phyloP scores from a whole-genome alignment of 2,329 filamentous ascomycete genomes.

The Beauveria sp. region DNA sequence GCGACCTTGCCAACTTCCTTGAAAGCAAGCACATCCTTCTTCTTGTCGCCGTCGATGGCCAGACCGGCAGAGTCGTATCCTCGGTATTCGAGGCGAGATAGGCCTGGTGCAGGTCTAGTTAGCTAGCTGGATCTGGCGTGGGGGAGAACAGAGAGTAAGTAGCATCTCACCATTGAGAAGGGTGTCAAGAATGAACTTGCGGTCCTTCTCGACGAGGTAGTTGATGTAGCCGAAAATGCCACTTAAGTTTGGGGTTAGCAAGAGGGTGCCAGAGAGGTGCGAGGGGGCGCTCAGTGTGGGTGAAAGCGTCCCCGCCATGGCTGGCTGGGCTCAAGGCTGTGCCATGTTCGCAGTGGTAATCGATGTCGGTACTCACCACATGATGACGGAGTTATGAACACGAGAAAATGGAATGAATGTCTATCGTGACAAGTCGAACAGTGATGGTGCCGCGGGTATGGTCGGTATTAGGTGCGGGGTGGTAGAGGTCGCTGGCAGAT shows the following conservation, averaged over 20 bases:
- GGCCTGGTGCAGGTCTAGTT: constrained; percentile 48
- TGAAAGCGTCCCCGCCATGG: not conserved
- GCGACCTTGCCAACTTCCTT: constrained; percentile 99
- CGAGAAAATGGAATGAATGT: not conserved
- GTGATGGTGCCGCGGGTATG: not conserved
- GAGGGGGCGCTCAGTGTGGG: not conserved
- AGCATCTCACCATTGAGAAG: constrained; percentile 72
- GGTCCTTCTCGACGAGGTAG: constrained; percentile 98
- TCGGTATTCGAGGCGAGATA: constrained; percentile 93
- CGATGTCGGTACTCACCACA: constrained; percentile 2
- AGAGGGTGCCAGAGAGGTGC: not conserved
- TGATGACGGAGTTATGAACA: not conserved
- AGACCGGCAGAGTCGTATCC: constrained; percentile 97
- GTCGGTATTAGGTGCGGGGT: constrained; percentile 2
- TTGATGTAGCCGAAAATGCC: constrained; percentile 99
- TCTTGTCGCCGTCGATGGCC: constrained; percentile 95
- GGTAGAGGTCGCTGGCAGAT: not conserved
- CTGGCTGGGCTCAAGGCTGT: not conserved
- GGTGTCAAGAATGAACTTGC: constrained; percentile 91
- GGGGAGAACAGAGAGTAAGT: not conserved
- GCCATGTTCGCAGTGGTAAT: not conserved
- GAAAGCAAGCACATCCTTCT: constrained; percentile 93
- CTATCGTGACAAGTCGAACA: not conserved
- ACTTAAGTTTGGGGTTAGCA: constrained; percentile 40
- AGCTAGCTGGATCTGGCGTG: constrained; percentile 17